Conservation (phyloP, 495 filamentous ascomycete genomes). For the Podospora comata region DNA sequence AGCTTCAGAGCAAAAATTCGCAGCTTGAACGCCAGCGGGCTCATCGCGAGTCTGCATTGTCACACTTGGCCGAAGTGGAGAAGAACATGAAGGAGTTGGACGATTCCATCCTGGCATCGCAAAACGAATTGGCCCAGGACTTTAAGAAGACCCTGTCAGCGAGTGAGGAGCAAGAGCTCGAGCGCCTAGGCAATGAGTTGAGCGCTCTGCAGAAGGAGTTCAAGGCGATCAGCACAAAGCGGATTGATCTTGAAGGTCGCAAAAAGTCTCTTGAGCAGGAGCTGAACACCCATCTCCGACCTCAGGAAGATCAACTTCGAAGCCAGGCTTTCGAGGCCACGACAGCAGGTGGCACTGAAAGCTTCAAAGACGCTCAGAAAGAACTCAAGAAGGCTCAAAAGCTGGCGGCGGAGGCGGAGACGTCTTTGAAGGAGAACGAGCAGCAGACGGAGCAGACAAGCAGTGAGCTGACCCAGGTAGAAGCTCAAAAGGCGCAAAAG, state of each 20-base stretch:
- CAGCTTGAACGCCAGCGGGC: conserved; percentile 71
- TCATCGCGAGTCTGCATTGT: conserved; percentile 66
- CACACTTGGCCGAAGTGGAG: conserved; percentile 69
- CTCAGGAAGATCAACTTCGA: conserved; percentile 82
- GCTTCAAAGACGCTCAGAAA: conserved; percentile 72
- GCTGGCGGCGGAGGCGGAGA: conserved; percentile 57
- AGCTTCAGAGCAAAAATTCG: conserved; percentile 65
- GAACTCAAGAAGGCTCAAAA: conserved; percentile 76
- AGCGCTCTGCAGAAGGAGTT: conserved; percentile 71
- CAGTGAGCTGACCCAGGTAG: conserved; percentile 55
- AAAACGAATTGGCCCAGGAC: conserved; percentile 74
- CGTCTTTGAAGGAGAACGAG: conserved; percentile 69
- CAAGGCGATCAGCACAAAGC: conserved; percentile 66
- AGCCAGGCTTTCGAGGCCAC: conserved; percentile 69
- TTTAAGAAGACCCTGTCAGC: conserved; percentile 88
- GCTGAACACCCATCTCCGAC: conserved; percentile 77
- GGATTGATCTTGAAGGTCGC: conserved; percentile 73
- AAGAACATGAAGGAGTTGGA: conserved; percentile 69
- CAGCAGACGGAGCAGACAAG: conserved; percentile 64
- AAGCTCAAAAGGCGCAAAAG: conserved; percentile 62
- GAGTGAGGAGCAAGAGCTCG: conserved; percentile 77
- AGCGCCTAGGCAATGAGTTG: conserved; percentile 62
- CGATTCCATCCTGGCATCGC: conserved; percentile 67
- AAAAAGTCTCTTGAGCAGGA: conserved; percentile 80
- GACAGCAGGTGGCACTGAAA: conserved; percentile 56